These are phyloP conservation scores for Lablab purpureus DNA, from an alignment of 306 rosid genomes.

Conservation along the genomic window DNA sequence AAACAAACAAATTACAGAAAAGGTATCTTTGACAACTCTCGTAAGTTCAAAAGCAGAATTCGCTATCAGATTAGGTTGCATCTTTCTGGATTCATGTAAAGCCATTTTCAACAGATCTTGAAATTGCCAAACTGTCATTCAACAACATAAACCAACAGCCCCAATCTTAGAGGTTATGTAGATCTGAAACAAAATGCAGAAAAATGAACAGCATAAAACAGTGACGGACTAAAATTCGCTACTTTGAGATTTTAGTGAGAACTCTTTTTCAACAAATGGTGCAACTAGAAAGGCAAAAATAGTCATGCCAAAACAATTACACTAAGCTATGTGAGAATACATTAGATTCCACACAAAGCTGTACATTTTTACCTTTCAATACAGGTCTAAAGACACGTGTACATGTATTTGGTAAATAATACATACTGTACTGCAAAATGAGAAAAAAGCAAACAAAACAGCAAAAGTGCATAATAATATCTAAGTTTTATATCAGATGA, in stretches of 20 bases:
- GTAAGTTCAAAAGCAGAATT: conserved; percentile 23
- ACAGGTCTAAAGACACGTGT: background rate
- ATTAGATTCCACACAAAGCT: background rate
- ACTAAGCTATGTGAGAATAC: conserved; percentile 6
- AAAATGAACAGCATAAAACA: background rate
- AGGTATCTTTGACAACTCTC: conserved; percentile 2
- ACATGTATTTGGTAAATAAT: conserved; percentile 16
- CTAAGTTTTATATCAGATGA: conserved; percentile 14
- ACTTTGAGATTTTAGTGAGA: background rate
- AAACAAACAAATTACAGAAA: conserved; percentile 41
- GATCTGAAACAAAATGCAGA: conserved; percentile 8
- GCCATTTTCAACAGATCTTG: conserved; percentile 22
- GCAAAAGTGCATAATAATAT: conserved; percentile 2
- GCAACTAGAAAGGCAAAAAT: conserved; percentile 23
- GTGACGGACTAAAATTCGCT: background rate
- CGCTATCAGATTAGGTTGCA: conserved; percentile 3
- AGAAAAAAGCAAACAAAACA: conserved; percentile 10
- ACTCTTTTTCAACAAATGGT: background rate
- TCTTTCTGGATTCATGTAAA: conserved; percentile 1
- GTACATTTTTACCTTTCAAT: background rate
- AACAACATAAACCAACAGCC: conserved; percentile 1
- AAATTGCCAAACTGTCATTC: conserved; percentile 13
- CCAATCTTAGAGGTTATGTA: background rate
- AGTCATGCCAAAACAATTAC: conserved; percentile 22
- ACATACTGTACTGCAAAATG: background rate